Conservation (phyloP, 2,329 filamentous ascomycete species). For the Botrytis elliptica region DNA sequence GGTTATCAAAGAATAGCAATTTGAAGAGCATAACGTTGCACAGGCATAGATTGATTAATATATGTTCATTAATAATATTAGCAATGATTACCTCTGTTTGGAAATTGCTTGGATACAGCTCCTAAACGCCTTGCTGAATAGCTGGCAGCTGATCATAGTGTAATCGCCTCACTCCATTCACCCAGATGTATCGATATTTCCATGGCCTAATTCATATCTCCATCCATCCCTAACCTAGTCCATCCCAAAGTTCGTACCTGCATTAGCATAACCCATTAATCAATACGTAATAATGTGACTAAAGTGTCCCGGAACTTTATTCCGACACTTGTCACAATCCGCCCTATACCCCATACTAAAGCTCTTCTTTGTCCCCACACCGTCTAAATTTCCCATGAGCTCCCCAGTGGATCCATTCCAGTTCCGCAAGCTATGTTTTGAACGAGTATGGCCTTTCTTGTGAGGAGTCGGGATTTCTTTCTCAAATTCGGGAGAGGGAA, state of each 20-base stretch:
- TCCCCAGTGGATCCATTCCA: conserved; percentile 35
- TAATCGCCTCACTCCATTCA: neutral
- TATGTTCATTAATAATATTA: conserved; percentile 8
- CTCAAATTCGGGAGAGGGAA: conserved; percentile 26
- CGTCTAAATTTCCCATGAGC: conserved; percentile 24
- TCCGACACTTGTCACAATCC: conserved; percentile 75
- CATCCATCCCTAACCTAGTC: neutral
- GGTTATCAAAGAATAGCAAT: neutral
- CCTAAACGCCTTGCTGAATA: neutral
- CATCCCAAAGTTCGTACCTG: neutral
- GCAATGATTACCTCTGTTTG: neutral
- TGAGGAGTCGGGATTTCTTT: conserved; percentile 30
- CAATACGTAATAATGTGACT: conserved; percentile 67
- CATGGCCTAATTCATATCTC: neutral
- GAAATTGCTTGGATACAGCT: neutral
- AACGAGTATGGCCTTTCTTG: conserved; percentile 39
- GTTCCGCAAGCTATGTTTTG: conserved; percentile 38
- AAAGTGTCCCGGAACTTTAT: conserved; percentile 75
- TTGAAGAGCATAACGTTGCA: neutral
- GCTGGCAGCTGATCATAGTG: neutral
- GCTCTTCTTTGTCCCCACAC: conserved; percentile 60
- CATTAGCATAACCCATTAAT: conserved; percentile 14
- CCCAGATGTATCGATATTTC: neutral
- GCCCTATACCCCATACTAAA: conserved; percentile 77
- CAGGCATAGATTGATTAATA: neutral